phyloP scores from a whole-genome alignment of 192 early-diverging fungal genomes.

The Coemansia asiatica region DNA sequence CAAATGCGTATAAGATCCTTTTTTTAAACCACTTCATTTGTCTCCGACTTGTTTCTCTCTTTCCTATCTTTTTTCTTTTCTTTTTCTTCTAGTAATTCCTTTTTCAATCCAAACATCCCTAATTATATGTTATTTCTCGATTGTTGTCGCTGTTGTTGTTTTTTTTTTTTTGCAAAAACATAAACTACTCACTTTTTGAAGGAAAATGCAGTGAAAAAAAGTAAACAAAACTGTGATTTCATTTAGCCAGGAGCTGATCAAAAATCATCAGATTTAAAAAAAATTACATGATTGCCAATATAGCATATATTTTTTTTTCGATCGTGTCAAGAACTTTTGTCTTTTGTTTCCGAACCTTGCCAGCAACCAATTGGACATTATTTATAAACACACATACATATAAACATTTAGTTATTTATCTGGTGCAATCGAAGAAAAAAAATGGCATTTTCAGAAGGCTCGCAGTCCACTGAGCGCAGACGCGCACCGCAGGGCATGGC shows the following conservation, averaged over 20 bases:
- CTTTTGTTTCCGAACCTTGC: too few species aligned
- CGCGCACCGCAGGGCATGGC: slow-evolving; percentile 22
- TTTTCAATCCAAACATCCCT: slow-evolving; percentile 8
- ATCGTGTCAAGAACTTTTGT: too few species aligned
- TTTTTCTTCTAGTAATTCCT: slow-evolving; percentile 8
- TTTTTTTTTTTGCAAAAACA: slow-evolving; percentile 1
- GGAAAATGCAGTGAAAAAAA: too few species aligned
- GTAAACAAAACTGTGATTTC: too few species aligned
- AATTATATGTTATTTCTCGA: background rate
- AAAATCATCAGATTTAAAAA: too few species aligned
- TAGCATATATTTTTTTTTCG: too few species aligned
- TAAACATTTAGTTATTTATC: too few species aligned
- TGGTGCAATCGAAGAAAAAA: too few species aligned
- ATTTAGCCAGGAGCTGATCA: too few species aligned
- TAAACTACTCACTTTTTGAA: too few species aligned
- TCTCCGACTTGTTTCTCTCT: slow-evolving; percentile 3
- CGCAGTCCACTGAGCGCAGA: slow-evolving; percentile 21
- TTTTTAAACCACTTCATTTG: slow-evolving; percentile 6
- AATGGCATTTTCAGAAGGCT: slow-evolving; percentile 7
- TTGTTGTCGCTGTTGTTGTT: slow-evolving; percentile 3
- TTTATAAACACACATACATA: background rate
- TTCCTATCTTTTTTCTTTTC: background rate
- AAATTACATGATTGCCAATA: too few species aligned
- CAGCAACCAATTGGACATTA: too few species aligned
- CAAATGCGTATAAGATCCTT: slow-evolving; percentile 1